A percentile compares a stretch with the other conserved stretches of the same genome.
These are phyloP conservation scores for Geotrichum klebahnii DNA, from an alignment of 1,139 yeast genomes.

Conservation along the genomic window DNA sequence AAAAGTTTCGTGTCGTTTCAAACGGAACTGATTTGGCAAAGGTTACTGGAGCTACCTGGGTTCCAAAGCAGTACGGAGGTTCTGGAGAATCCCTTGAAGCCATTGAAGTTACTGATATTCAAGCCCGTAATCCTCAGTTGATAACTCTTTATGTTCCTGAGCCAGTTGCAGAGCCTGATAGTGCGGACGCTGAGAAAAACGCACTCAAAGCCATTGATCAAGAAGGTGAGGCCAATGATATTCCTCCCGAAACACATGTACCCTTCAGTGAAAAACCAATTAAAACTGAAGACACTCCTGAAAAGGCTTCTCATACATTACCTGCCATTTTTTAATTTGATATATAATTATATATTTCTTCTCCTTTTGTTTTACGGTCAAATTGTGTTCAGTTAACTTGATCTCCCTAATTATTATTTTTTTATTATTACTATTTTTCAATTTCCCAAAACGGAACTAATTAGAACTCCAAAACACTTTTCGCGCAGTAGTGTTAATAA, in stretches of 20 bases:
- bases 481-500: not conserved
- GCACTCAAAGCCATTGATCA: not conserved
- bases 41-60: constrained; percentile 48
- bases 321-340: no score
- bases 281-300: not conserved
- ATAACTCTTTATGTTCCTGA: constrained; percentile 12
- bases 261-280: not conserved
- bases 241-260: constrained; percentile 8
- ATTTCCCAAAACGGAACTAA: not conserved
- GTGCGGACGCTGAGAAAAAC: not conserved
- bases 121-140: constrained; percentile 27
- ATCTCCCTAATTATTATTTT: no score
- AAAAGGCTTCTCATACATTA: no score
- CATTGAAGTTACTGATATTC: constrained; percentile 35
- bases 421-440: not conserved
- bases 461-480: not conserved
- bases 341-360: no score
- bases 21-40: constrained; percentile 52
- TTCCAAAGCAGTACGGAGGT: constrained; percentile 65
- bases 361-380: not conserved
- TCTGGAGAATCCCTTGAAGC: constrained; percentile 37
- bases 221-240: not conserved
- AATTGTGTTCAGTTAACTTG: no score
- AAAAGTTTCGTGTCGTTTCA: constrained; percentile 65
- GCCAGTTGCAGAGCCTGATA: not conserved